Conservation (phyloP, 805 yeast species). For the Barnettozyma siamensis region DNA sequence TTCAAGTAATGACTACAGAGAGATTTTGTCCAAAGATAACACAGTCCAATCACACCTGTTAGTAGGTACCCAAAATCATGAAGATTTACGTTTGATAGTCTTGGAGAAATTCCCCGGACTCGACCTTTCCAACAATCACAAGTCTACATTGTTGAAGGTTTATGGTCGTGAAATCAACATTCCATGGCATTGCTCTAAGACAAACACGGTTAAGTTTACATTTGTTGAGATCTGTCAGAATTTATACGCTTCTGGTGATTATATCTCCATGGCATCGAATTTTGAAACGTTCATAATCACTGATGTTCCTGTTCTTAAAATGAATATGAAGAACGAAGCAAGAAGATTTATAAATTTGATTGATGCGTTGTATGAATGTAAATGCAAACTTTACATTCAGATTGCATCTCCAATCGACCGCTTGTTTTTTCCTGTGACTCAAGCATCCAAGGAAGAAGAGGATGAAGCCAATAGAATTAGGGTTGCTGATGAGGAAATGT, state of each 20-base stretch:
- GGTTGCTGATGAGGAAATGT: slow-evolving; percentile 67
- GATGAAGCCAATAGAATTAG: slow-evolving; percentile 32
- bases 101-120: background rate
- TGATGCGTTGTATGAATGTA: slow-evolving; percentile 66
- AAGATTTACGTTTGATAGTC: background rate
- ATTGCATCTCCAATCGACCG: slow-evolving; percentile 43
- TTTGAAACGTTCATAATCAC: slow-evolving; percentile 54
- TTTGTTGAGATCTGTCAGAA: slow-evolving; percentile 53
- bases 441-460: slow-evolving; percentile 14
- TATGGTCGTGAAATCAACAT: slow-evolving; percentile 50
- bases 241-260: slow-evolving; percentile 60
- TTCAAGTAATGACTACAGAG: slow-evolving; percentile 51
- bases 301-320: slow-evolving; percentile 53
- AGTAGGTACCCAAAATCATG: slow-evolving; percentile 28
- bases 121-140: slow-evolving; percentile 3
- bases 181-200: slow-evolving; percentile 33
- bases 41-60: slow-evolving; percentile 29
- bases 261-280: slow-evolving; percentile 57
- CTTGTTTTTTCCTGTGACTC: slow-evolving; percentile 57
- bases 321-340: slow-evolving; percentile 60
- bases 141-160: slow-evolving; percentile 34
- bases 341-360: slow-evolving; percentile 58
- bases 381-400: slow-evolving; percentile 52
- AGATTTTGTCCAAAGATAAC: slow-evolving; percentile 16
- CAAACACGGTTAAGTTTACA: slow-evolving; percentile 37